phyloP scores from a whole-genome alignment of 208 protist species.

The Crithidia fasciculata region DNA sequence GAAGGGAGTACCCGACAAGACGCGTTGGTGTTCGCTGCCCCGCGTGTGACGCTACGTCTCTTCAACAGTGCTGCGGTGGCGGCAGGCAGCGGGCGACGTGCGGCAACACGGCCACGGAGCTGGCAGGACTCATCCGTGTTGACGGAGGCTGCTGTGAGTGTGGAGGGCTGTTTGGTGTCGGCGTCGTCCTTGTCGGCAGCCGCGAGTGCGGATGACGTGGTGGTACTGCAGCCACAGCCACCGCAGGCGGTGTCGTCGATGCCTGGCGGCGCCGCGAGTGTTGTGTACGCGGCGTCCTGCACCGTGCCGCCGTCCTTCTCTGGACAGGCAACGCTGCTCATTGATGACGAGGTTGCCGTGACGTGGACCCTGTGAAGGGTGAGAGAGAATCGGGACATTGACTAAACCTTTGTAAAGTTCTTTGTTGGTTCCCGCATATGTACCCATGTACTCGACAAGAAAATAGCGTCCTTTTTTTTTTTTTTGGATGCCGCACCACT shows the following conservation, averaged over 20 bases:
- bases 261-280: constrained; percentile 1
- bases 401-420: not conserved
- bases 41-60: constrained; percentile 22
- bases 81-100: constrained; percentile 26
- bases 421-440: no score
- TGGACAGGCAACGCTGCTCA: constrained; percentile 29
- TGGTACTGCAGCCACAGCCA: constrained; percentile 15
- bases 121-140: not conserved
- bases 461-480: no score
- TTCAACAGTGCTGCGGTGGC: constrained; percentile 11
- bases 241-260: not conserved
- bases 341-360: constrained; percentile 34
- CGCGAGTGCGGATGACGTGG: not conserved
- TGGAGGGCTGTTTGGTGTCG: no score
- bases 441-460: no score
- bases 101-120: not conserved
- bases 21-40: not conserved
- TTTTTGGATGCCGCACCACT: not conserved
- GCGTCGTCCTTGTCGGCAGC: not conserved
- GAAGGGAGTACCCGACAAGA: no score
- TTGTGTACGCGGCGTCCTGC: constrained; percentile 30
- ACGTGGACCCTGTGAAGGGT: constrained; percentile 22
- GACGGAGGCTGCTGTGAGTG: not conserved
- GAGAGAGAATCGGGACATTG: not conserved
- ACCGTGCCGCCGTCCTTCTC: constrained; percentile 20